Percentiles rank a stretch among this genome's conserved stretches.
These are phyloP conservation scores for Piper betle DNA, from an alignment of 164 flowering plant genomes.

Conservation along the genomic window DNA sequence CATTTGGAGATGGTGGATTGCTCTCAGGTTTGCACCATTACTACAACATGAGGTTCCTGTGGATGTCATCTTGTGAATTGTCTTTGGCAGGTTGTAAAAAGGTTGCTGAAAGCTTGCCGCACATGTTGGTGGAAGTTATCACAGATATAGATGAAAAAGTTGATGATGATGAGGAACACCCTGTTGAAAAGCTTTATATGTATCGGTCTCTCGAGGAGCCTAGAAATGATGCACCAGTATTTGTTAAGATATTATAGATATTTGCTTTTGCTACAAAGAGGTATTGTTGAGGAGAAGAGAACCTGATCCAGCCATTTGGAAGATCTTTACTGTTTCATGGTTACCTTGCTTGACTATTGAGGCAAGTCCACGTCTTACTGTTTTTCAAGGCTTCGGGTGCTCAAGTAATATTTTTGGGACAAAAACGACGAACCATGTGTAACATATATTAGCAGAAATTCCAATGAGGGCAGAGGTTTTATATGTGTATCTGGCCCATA, in stretches of 20 bases:
- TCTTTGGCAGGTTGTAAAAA: conserved; percentile 46
- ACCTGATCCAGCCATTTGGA: background rate
- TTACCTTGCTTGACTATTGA: conserved; percentile 4
- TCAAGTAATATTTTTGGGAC: background rate
- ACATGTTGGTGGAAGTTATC: conserved; percentile 58
- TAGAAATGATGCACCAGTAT: conserved; percentile 55
- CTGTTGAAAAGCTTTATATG: conserved; percentile 50
- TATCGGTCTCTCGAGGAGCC: conserved; percentile 70
- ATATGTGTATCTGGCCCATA: background rate
- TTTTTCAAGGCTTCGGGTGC: conserved; percentile 14
- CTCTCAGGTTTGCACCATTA: conserved; percentile 59
- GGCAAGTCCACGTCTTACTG: conserved; percentile 4
- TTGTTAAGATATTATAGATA: conserved; percentile 47
- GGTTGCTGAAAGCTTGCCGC: conserved; percentile 46
- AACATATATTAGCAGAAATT: background rate
- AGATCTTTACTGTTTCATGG: conserved; percentile 2
- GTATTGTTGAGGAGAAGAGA: background rate
- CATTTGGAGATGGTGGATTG: conserved; percentile 72
- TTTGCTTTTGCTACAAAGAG: background rate
- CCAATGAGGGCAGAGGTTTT: background rate
- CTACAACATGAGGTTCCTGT: conserved; percentile 71
- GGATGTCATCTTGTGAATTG: conserved; percentile 67
- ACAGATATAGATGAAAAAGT: conserved; percentile 13
- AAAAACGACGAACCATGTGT: background rate
- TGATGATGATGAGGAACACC: conserved; percentile 10